Conservation (phyloP, 2,329 filamentous ascomycete genomes). For the Hypoxylon sp. region DNA sequence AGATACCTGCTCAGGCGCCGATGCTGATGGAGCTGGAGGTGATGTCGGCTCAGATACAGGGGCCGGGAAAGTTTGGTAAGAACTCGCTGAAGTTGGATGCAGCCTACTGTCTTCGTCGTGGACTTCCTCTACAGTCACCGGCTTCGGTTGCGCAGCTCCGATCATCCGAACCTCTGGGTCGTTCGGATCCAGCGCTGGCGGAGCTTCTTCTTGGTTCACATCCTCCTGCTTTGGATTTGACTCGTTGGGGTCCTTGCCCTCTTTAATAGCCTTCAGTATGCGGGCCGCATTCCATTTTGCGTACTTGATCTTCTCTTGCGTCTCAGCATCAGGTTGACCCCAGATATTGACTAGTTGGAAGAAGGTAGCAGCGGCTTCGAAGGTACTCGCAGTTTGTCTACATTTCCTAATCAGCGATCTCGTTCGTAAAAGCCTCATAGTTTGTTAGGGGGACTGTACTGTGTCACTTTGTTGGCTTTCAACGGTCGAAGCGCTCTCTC, state of each 20-base stretch:
- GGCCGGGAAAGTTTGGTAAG: constrained; percentile 52
- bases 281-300: constrained; percentile 95
- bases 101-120: constrained; percentile 60
- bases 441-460: constrained; percentile 63
- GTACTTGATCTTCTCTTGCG: constrained; percentile 90
- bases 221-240: constrained; percentile 82
- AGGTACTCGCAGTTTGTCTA: constrained; percentile 93
- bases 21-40: constrained; percentile 51
- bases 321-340: constrained; percentile 81
- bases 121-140: constrained; percentile 68
- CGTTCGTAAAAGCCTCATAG: neutral
- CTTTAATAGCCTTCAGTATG: constrained; percentile 91
- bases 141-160: constrained; percentile 56
- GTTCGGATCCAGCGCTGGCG: constrained; percentile 69
- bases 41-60: constrained; percentile 58
- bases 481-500: constrained; percentile 86
- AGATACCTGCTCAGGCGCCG: constrained; percentile 53
- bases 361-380: constrained; percentile 92
- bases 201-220: constrained; percentile 61
- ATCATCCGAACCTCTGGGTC: constrained; percentile 75
- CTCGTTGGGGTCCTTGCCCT: constrained; percentile 91
- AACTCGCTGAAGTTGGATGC: constrained; percentile 41
- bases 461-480: constrained; percentile 85
- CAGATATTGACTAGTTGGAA: constrained; percentile 90
- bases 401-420: constrained; percentile 19